Conservation (phyloP, 2,329 filamentous ascomycete species). For the Beauveria asiatica region DNA sequence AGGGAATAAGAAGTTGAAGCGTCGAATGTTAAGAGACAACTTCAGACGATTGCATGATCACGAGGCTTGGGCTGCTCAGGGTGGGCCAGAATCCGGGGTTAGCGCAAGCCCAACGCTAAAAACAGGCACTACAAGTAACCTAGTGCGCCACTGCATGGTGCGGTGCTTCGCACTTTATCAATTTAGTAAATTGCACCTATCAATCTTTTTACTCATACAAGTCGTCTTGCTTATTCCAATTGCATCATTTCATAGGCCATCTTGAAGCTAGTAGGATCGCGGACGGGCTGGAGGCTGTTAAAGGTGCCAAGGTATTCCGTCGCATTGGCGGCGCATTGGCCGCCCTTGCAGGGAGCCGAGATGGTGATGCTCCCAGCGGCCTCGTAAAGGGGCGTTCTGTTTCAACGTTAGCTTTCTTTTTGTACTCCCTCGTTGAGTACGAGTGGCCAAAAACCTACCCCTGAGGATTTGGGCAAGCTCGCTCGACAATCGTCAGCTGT, state of each 20-base stretch:
- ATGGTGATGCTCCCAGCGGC: slow-evolving; percentile 14
- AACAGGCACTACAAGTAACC: too few relatives aligned
- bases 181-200: background rate
- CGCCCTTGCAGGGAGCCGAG: slow-evolving; percentile 10
- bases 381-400: slow-evolving; percentile 13
- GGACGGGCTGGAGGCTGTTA: slow-evolving; percentile 12
- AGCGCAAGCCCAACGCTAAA: background rate
- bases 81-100: slow-evolving; percentile 8
- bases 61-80: slow-evolving; percentile 1
- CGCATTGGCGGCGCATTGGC: slow-evolving; percentile 9
- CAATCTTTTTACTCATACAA: background rate
- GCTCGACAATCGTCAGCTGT: slow-evolving; percentile 36
- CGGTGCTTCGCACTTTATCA: background rate
- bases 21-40: background rate
- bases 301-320: slow-evolving; percentile 10
- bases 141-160: background rate
- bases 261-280: slow-evolving; percentile 4
- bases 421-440: background rate
- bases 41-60: background rate
- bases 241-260: slow-evolving; percentile 9
- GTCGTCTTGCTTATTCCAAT: background rate
- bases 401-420: background rate
- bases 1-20: background rate
- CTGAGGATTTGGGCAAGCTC: slow-evolving; percentile 29
- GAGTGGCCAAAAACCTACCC: slow-evolving; percentile 24